phyloP scores from a whole-genome alignment of 2,329 filamentous ascomycete species.

The Botrytis cinerea region DNA sequence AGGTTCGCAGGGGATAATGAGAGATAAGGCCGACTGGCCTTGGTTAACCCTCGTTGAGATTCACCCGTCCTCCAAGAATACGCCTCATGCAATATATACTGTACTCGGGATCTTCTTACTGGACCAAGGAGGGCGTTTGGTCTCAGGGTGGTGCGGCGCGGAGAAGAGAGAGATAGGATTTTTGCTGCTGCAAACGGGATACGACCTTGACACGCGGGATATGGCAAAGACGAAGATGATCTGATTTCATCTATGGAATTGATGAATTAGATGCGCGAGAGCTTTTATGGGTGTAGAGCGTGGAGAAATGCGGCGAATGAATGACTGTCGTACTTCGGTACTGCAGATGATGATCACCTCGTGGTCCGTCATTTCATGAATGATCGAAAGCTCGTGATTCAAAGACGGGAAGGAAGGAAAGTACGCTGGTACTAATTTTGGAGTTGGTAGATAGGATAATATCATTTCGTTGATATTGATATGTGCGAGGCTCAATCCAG shows the following conservation, averaged over 20 bases:
- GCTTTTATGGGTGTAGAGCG: not conserved
- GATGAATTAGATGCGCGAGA: not conserved
- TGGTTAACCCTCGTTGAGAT: slow-evolving; percentile 2
- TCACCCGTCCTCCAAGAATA: not conserved
- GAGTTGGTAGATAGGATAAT: slow-evolving; percentile 7
- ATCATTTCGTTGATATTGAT: not conserved
- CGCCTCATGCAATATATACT: slow-evolving; percentile 5
- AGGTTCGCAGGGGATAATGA: slow-evolving; percentile 8
- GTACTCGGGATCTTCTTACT: slow-evolving; percentile 15
- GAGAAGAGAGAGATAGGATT: not conserved
- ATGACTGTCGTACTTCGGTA: slow-evolving; percentile 16
- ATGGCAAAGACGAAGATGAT: slow-evolving; percentile 1
- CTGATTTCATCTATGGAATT: not conserved
- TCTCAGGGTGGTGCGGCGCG: not conserved
- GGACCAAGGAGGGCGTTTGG: not conserved
- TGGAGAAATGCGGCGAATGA: not conserved
- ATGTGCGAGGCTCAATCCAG: slow-evolving; percentile 17
- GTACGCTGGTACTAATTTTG: not conserved
- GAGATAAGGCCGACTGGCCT: slow-evolving; percentile 9
- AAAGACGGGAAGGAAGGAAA: slow-evolving; percentile 7
- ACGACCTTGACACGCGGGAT: slow-evolving; percentile 9
- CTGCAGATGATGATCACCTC: not conserved
- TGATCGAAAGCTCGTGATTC: slow-evolving; percentile 13
- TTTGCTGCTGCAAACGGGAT: slow-evolving; percentile 7
- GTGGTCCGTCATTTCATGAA: slow-evolving; percentile 4